Evolutionary conservation across 179 eudicot genomes (phyloP).

Genomic region (Vitellaria paradoxa): DNA sequence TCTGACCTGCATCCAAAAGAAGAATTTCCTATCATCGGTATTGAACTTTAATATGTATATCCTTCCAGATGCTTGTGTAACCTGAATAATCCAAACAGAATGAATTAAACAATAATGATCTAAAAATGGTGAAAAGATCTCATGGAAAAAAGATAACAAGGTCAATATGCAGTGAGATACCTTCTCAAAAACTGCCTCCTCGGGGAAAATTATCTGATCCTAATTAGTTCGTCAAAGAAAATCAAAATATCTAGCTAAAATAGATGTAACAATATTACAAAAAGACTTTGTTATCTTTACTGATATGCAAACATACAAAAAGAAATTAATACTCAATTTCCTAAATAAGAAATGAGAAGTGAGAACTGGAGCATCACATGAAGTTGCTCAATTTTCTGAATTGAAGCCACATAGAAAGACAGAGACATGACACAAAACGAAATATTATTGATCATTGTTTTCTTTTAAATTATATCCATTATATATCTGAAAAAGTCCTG

Average conservation of each 20-base stretch:
- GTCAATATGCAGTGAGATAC: slow-evolving; percentile 28
- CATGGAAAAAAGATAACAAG: neutral
- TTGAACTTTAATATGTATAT: slow-evolving; percentile 86
- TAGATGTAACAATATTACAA: neutral
- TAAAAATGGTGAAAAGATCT: neutral
- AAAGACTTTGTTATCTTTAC: neutral
- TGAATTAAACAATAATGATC: slow-evolving; percentile 4
- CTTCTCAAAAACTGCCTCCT: slow-evolving; percentile 95
- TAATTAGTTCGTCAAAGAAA: slow-evolving; percentile 47
- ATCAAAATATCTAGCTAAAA: slow-evolving; percentile 7
- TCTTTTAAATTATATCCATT: too few species aligned
- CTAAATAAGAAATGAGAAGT: too few species aligned
- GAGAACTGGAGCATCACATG: too few species aligned
- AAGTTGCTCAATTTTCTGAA: too few species aligned
- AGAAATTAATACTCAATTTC: too few species aligned
- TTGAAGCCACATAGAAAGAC: too few species aligned
- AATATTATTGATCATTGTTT: too few species aligned
- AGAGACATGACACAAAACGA: too few species aligned
- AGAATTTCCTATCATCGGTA: slow-evolving; percentile 86
- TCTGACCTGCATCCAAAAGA: slow-evolving; percentile 98
- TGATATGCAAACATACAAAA: too few species aligned
- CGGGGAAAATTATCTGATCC: slow-evolving; percentile 95
- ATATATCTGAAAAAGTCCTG: too few species aligned
- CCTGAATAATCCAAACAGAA: slow-evolving; percentile 38
- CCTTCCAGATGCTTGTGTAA: slow-evolving; percentile 89